These are phyloP conservation scores for Fragilaria radians DNA, from an alignment of 108 stramenopile genomes.

Conservation along the genomic window DNA sequence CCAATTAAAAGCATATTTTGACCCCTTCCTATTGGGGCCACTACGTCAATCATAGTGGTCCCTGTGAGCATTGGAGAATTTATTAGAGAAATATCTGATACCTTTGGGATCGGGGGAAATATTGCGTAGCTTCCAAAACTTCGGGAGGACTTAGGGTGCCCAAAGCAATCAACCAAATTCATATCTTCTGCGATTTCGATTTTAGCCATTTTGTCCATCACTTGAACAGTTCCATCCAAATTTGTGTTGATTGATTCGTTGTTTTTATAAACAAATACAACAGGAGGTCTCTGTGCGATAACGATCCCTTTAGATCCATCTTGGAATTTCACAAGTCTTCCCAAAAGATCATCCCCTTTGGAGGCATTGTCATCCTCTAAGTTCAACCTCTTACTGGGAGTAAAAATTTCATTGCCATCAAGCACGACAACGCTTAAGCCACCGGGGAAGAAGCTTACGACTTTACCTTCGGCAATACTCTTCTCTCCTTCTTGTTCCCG, in stretches of 20 bases:
- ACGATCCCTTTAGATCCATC: slow-evolving; percentile 46
- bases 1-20: slow-evolving; percentile 88
- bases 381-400: not conserved
- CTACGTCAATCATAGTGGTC: slow-evolving; percentile 73
- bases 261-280: slow-evolving; percentile 75
- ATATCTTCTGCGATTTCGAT: slow-evolving; percentile 28
- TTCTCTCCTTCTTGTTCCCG: not conserved
- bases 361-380: not conserved
- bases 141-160: slow-evolving; percentile 2
- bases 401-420: slow-evolving; percentile 12
- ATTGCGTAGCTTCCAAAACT: slow-evolving; percentile 38
- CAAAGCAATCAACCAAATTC: slow-evolving; percentile 42
- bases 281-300: slow-evolving; percentile 72
- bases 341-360: slow-evolving; percentile 61
- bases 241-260: slow-evolving; percentile 7
- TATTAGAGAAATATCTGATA: slow-evolving; percentile 79
- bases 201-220: slow-evolving; percentile 20
- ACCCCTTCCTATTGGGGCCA: slow-evolving; percentile 83
- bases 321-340: slow-evolving; percentile 44
- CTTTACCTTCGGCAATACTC: slow-evolving; percentile 16
- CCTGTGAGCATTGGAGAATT: slow-evolving; percentile 80
- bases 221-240: slow-evolving; percentile 14
- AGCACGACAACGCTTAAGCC: slow-evolving; percentile 26
- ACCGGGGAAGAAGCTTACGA: slow-evolving; percentile 22
- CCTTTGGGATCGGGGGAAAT: slow-evolving; percentile 74